phyloP scores from a whole-genome alignment of 805 yeast species.

The Myxozyma lipomycoides region DNA sequence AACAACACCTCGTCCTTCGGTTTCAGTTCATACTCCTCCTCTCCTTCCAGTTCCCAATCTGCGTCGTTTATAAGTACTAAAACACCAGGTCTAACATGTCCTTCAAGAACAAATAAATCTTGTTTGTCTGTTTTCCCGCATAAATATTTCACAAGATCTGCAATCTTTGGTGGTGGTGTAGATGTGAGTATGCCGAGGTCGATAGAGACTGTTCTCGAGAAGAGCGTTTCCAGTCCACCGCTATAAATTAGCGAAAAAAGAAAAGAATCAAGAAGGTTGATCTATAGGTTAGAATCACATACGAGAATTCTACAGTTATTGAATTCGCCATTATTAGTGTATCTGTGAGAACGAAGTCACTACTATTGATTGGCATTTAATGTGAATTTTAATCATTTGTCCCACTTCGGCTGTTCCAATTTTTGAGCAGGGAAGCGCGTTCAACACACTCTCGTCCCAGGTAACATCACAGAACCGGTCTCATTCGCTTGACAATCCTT shows the following conservation, averaged over 20 bases:
- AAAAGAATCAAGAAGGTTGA: not conserved
- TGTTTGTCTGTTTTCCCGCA: constrained; percentile 54
- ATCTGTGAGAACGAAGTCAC: not conserved
- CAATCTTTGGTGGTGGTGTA: constrained; percentile 38
- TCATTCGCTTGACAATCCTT: no score
- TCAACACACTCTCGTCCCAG: no score
- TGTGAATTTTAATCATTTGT: no score
- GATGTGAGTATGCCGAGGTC: constrained; percentile 42
- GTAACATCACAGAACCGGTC: no score
- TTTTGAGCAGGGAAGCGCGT: no score
- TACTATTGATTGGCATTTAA: no score
- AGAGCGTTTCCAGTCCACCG: constrained; percentile 84
- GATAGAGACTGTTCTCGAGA: no score
- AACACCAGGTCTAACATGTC: constrained; percentile 71
- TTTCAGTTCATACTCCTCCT: constrained; percentile 73
- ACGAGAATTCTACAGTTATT: constrained; percentile 20
- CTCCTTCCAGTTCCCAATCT: constrained; percentile 95
- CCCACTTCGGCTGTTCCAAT: no score
- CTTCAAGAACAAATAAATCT: constrained; percentile 78
- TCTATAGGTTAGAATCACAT: not conserved
- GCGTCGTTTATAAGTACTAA: constrained; percentile 87
- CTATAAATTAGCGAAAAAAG: constrained; percentile 26
- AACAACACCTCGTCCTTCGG: constrained; percentile 75
- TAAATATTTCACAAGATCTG: constrained; percentile 56
- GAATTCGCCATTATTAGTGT: not conserved